A percentile compares a stretch with the other conserved stretches of the same genome.
phyloP scores from a whole-genome alignment of 495 filamentous ascomycete species.

The Penicillium paradoxum region DNA sequence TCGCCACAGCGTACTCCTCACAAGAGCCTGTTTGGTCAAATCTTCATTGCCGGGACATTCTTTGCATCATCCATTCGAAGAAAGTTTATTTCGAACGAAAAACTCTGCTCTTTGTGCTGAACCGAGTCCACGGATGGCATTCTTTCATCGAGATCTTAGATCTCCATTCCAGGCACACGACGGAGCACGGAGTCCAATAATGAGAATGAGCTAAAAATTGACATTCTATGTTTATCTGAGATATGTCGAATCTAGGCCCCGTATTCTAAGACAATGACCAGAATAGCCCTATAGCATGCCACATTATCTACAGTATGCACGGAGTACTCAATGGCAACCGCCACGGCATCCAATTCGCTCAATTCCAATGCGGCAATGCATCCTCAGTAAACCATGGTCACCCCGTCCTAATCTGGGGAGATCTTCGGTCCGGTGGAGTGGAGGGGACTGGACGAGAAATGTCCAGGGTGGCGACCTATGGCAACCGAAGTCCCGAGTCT shows the following conservation, averaged over 20 bases:
- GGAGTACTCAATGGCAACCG: not conserved
- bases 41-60: not conserved
- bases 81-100: too few species aligned
- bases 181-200: not conserved
- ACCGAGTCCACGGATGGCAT: too few species aligned
- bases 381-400: not conserved
- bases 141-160: not conserved
- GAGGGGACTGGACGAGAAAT: not conserved
- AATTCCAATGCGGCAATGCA: not conserved
- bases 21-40: not conserved
- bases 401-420: not conserved
- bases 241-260: not conserved
- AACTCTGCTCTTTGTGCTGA: too few species aligned
- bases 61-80: too few species aligned
- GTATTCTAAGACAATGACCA: not conserved
- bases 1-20: not conserved
- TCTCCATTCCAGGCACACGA: too few species aligned
- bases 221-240: not conserved
- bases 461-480: not conserved
- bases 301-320: too few species aligned
- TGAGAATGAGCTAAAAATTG: not conserved
- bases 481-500: not conserved
- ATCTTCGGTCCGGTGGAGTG: slow-evolving; percentile 4
- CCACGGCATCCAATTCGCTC: not conserved
- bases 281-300: not conserved